Percentiles rank a stretch among this genome's conserved stretches.
These are phyloP conservation scores for Neospermospora avenae DNA, from an alignment of 2,329 filamentous ascomycete species.

Conservation along the genomic window DNA sequence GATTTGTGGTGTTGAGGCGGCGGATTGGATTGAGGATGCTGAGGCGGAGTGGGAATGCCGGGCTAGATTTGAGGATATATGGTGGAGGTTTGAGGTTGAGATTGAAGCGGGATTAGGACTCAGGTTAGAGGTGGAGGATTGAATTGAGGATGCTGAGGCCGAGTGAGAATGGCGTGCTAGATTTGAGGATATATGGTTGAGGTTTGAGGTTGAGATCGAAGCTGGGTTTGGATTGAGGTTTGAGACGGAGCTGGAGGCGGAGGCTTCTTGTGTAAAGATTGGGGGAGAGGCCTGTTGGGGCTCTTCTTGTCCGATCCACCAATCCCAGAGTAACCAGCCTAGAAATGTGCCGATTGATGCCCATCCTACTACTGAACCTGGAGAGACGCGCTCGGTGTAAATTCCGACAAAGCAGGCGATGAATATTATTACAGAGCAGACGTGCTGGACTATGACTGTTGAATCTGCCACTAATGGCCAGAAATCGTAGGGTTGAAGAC, in stretches of 20 bases:
- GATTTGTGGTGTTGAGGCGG: slow-evolving; percentile 25
- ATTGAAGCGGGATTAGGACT: too few relatives aligned
- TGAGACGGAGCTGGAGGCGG: slow-evolving; percentile 30
- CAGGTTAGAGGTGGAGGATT: slow-evolving; percentile 42
- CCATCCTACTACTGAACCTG: slow-evolving; percentile 83
- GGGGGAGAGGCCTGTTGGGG: slow-evolving; percentile 18
- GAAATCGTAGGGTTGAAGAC: slow-evolving; percentile 93
- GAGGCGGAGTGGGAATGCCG: slow-evolving; percentile 51
- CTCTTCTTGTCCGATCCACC: slow-evolving; percentile 76
- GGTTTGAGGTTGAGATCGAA: slow-evolving; percentile 12
- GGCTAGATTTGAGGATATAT: slow-evolving; percentile 2
- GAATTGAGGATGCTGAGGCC: slow-evolving; percentile 53
- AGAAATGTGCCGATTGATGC: slow-evolving; percentile 78
- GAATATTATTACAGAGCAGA: slow-evolving; percentile 92
- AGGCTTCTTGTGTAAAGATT: slow-evolving; percentile 29
- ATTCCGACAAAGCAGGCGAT: slow-evolving; percentile 92
- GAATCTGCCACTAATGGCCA: slow-evolving; percentile 95
- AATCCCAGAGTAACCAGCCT: slow-evolving; percentile 89
- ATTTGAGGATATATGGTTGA: background rate
- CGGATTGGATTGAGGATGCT: slow-evolving; percentile 51
- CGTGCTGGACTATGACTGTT: slow-evolving; percentile 94
- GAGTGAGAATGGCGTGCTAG: slow-evolving; percentile 45
- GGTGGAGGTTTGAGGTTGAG: too few relatives aligned
- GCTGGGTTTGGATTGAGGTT: slow-evolving; percentile 31
- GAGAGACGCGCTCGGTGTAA: slow-evolving; percentile 80